phyloP scores from a whole-genome alignment of 768 basidiomycete genomes.

The Lentinula guzmanii region DNA sequence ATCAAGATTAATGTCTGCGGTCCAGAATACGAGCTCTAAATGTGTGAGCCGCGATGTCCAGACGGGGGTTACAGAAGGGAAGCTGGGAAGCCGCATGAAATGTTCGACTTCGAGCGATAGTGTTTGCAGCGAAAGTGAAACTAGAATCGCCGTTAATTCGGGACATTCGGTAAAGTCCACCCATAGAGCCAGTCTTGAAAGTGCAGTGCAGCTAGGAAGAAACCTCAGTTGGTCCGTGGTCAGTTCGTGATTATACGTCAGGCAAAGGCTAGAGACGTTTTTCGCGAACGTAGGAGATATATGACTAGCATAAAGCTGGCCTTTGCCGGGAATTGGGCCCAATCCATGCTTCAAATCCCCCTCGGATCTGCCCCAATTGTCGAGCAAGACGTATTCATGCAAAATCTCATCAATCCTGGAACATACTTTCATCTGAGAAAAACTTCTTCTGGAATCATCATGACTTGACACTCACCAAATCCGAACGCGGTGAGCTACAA shows the following conservation, averaged over 20 bases:
- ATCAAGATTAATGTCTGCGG: not conserved
- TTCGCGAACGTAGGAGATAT: not conserved
- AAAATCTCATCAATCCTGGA: conserved; percentile 2
- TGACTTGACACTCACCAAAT: not conserved
- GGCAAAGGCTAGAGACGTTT: conserved; percentile 4
- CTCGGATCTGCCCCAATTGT: conserved; percentile 3
- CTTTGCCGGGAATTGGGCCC: not conserved
- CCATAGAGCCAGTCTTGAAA: conserved; percentile 3
- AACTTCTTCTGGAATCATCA: not conserved
- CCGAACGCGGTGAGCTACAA: conserved; percentile 3
- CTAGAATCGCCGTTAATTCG: not conserved
- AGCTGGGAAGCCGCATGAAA: not conserved
- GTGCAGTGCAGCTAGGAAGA: not conserved
- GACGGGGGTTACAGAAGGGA: not conserved
- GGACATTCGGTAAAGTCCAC: not conserved
- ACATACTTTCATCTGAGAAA: not conserved
- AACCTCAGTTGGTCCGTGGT: not conserved
- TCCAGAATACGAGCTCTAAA: conserved; percentile 4
- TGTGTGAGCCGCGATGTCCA: conserved; percentile 3
- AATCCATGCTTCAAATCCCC: conserved; percentile 2
- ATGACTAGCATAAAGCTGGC: not conserved
- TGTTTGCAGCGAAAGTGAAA: not conserved
- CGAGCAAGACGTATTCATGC: conserved; percentile 6
- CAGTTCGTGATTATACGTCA: conserved; percentile 4
- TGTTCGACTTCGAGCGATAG: conserved; percentile 2